Evolutionary conservation across 306 rosid genomes (phyloP), one percentile per base, ranked within the genome.

Genomic region (Calophaca sinica): DNA sequence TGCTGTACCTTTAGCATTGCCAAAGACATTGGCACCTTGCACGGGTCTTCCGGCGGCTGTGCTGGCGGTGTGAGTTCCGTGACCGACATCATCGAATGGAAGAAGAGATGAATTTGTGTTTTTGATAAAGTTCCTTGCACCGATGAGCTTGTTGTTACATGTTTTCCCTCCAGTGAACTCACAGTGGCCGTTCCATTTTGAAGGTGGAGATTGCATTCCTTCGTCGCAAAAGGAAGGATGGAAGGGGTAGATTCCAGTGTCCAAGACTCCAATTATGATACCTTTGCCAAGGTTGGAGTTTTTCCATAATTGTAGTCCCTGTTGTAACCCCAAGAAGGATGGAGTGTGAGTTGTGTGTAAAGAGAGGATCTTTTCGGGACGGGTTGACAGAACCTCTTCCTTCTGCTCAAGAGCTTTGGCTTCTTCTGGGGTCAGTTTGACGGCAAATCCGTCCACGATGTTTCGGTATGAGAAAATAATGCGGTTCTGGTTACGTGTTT

Each of bases 131-230:
- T 38, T 82, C 29, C 83, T 87, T 0, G 96, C 98, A 2, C 98
- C 98, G 2, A 93, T 83, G 13, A 90, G 66, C 79, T 93, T 93
- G 65, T 89, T 90, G 26, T 88, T 88, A 35, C 96, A 92, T 11
- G 52, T 62, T 5, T 72, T 79, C 13, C 14, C 0, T 6, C 74
- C 85, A 1, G 54, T 73, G 74, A 93, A 89, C 2, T 89, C 87
- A n/a, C 98, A 93, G 14, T 38, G 70, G 51, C 96, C 98, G 31
- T 83, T 89, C 98, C 98, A 93, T 63, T 86, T 90, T 3, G 69
- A 71, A 0, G 94, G 96, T 0, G 94, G 93, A 8, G 85, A 53
- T 0, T 81, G 70, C 54, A 93, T 58, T 61, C 87, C 87, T 36
- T 73, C 75, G 9, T 75, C 94, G 0, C 61, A 57, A 63, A 86